Base-by-base conservation (phyloP, 805 yeast genomes). In the Priceomyces melissophilus region DNA sequence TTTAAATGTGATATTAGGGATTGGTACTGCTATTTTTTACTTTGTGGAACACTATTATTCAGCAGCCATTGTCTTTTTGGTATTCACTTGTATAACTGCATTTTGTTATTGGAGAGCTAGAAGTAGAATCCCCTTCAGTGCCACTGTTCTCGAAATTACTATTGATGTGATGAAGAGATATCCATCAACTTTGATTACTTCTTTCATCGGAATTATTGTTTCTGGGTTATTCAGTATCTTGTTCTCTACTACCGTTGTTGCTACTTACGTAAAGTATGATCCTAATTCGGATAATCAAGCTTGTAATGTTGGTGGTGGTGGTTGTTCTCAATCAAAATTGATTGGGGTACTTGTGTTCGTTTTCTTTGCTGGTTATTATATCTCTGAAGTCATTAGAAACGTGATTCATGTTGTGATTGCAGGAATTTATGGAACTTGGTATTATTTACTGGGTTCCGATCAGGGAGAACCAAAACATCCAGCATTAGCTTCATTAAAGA, bases 351-450 rank as follows among this genome's bases (percentile, higher is more conserved):
- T 87, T 45, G 79, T 88, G 20, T 83, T 77, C 61, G 79, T 84
- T 4, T 79, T 88, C 48, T 87, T 90, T 60, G 84, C 91, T 4
- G 96, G 95, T 13, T 89, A 78, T 58, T 84, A 79, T 59, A 78
- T 88, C 44, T 76, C 93, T 23, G 96, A 88, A 62, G 93, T 89
- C 13, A 69, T 87, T 43, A 81, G 82, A 63, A 88, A 86, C 53
- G 73, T 86, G 11, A 81, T 88, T 29, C 95, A 90, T 55, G 85
- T 84, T 15, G 78, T 89, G 1, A 81, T 87, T 35, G 75, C 91
- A 16, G 96, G 96, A 17, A 79, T 88, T 13, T 90, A 78, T 58
- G 96, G 96, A 8, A 78, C 91, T 7, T 90, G 97, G 96, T 89
- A 87, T 62, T 90, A 87, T 62, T 75, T 85, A 61, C 76, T 84